Base-by-base conservation (phyloP, 73 alveolate species). In the Tetrahymena elliotti region DNA sequence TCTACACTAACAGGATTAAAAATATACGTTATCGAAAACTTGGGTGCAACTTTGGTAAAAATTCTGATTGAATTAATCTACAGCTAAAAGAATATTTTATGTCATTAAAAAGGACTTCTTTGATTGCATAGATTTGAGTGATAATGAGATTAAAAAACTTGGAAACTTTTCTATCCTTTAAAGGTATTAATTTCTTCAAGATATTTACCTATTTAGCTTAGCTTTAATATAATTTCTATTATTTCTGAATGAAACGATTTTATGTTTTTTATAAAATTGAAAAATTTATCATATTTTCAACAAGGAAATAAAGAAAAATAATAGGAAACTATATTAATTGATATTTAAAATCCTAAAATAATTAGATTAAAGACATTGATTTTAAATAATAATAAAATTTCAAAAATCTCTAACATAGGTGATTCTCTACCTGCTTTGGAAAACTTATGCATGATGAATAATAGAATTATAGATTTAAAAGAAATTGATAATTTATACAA, bases 41-140 rank as follows among this genome's bases (percentile, higher is more conserved):
- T 94, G 94, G 96, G 96, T 40, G 96, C 96, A 35, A 94, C 93
- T 35, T 53, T 94, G 84, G 96, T 94, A 94, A 83, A n/a, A 47
- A 33, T 93, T 36, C 53, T 33, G 68, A 52, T 94, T 84, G 37
- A 88, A 83, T 39, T 68, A 22, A 68, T 68, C 36, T 68, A 68
- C 16, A 68, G 88, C 88, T 68, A 68, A 68, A 68, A 68, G 88
- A 68, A 68, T 68, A 31, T 68, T 68, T 68, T 68, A 27, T 27
- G 38, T n/a, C 88, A 68, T 27, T 68, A 68, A 68, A 41, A 47
- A 94, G 96, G 96, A 94, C 92, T 94, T 94, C 35, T 94, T 94
- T 92, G 95, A 94, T 53, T 94, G 93, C 52, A 94, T 94, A 11
- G 96, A 94, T 88, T 88, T 94, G 93, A 92, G 95, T 33, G 96